These are phyloP conservation scores for Psilocybe azurescens DNA, from an alignment of 768 basidiomycete genomes.

Conservation along the genomic window DNA sequence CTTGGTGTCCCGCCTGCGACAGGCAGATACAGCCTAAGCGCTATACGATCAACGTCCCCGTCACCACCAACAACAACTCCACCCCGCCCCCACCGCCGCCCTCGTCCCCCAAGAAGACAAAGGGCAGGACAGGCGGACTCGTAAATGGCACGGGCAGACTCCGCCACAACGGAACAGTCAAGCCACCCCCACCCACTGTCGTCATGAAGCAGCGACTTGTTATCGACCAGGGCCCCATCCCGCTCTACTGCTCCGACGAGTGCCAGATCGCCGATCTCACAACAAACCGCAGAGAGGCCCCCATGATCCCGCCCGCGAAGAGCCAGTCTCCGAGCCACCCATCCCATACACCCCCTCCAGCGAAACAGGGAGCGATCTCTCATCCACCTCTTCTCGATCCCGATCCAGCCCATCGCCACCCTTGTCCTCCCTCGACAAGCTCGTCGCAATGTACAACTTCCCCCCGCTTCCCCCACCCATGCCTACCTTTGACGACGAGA, in stretches of 20 bases:
- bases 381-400: constrained; percentile 18
- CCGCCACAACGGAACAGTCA: constrained; percentile 62
- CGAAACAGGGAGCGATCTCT: constrained; percentile 42
- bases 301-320: constrained; percentile 50
- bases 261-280: constrained; percentile 68
- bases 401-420: constrained; percentile 14
- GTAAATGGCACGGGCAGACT: constrained; percentile 70
- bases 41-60: constrained; percentile 50
- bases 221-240: constrained; percentile 82
- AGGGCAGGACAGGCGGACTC: constrained; percentile 47
- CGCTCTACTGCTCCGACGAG: constrained; percentile 84
- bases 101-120: constrained; percentile 35
- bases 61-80: constrained; percentile 26
- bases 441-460: constrained; percentile 47
- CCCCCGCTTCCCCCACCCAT: constrained; percentile 60
- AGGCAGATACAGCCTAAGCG: constrained; percentile 84
- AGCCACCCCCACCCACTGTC: constrained; percentile 34
- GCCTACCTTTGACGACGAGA: constrained; percentile 41
- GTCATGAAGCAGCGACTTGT: constrained; percentile 61
- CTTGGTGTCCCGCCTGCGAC: constrained; percentile 85
- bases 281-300: constrained; percentile 41
- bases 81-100: constrained; percentile 48
- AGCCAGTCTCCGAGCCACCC: constrained; percentile 33
- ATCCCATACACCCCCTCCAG: background rate
- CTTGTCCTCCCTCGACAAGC: constrained; percentile 35